Evolutionary conservation across 345 rosid species (phyloP).

Genomic region (Eucalyptus tenuipes): DNA sequence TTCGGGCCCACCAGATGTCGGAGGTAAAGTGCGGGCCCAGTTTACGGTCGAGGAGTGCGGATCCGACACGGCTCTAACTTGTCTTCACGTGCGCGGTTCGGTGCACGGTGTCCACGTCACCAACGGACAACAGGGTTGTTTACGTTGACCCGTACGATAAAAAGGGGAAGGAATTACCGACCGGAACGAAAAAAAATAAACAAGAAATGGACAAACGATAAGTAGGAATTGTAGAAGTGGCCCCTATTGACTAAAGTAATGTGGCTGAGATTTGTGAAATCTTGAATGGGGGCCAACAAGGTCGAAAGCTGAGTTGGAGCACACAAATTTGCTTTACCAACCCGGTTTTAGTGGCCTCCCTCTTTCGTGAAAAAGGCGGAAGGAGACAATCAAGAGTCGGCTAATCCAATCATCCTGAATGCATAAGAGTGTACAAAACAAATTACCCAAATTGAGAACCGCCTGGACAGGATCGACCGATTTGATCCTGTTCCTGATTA

Average conservation of each 20-base stretch:
- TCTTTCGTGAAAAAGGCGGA: neutral
- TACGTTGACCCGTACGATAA: neutral
- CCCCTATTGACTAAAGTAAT: neutral
- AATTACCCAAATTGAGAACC: no score
- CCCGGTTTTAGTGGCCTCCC: neutral
- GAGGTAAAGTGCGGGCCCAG: neutral
- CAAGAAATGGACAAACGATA: neutral
- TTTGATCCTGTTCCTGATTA: no score
- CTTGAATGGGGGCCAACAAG: neutral
- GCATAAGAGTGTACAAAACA: no score
- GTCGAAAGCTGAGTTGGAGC: neutral
- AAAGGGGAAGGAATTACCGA: neutral
- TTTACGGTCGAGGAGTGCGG: neutral
- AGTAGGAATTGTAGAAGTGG: neutral
- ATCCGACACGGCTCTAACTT: neutral
- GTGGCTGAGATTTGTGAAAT: neutral
- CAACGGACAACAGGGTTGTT: neutral
- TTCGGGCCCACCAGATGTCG: neutral
- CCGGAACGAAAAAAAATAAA: neutral
- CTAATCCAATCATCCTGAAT: neutral
- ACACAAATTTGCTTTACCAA: neutral
- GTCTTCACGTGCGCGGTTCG: neutral
- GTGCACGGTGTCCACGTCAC: neutral
- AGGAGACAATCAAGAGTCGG: neutral
- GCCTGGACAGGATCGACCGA: rapidly evolving